Percentiles rank a stretch among this genome's conserved stretches.
Conservation (phyloP, 179 eudicot species). For the Spergularia azorica region DNA sequence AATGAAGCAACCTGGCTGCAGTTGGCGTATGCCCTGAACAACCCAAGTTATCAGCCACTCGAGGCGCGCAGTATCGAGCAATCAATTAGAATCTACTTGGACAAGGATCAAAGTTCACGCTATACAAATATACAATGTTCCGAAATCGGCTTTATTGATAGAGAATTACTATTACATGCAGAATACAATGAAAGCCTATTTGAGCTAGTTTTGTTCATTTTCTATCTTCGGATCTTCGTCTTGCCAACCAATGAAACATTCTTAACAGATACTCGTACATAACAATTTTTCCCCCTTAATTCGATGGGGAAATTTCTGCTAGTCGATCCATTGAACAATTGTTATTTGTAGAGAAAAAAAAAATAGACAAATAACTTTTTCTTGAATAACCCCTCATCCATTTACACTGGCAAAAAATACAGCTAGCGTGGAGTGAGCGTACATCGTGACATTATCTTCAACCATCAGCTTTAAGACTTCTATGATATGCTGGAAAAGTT, state of each 20-base stretch:
- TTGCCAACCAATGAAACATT: too few relatives aligned
- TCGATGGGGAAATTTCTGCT: too few relatives aligned
- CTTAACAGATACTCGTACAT: too few relatives aligned
- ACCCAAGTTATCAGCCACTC: not conserved
- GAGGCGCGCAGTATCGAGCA: not conserved
- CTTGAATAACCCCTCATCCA: constrained; percentile 5
- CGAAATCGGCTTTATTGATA: too few relatives aligned
- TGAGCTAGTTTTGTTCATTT: too few relatives aligned
- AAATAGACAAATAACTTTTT: not conserved
- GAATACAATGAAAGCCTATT: too few relatives aligned
- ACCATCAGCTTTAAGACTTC: constrained; percentile 50
- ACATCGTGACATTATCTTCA: not conserved
- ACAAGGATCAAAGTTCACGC: too few relatives aligned
- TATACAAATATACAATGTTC: too few relatives aligned
- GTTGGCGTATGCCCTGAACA: constrained; percentile 50
- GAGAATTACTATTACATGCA: too few relatives aligned
- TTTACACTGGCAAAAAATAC: not conserved
- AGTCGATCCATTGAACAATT: too few relatives aligned
- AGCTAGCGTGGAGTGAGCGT: not conserved
- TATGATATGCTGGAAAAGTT: constrained; percentile 78
- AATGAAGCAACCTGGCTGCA: constrained; percentile 69
- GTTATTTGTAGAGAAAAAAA: not conserved
- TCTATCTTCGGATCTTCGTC: too few relatives aligned
- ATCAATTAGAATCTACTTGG: not conserved
- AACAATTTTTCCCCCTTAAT: too few relatives aligned